These are phyloP conservation scores for Colletotrichum sp. DNA, from an alignment of 2,329 filamentous ascomycete species.

Conservation along the genomic window DNA sequence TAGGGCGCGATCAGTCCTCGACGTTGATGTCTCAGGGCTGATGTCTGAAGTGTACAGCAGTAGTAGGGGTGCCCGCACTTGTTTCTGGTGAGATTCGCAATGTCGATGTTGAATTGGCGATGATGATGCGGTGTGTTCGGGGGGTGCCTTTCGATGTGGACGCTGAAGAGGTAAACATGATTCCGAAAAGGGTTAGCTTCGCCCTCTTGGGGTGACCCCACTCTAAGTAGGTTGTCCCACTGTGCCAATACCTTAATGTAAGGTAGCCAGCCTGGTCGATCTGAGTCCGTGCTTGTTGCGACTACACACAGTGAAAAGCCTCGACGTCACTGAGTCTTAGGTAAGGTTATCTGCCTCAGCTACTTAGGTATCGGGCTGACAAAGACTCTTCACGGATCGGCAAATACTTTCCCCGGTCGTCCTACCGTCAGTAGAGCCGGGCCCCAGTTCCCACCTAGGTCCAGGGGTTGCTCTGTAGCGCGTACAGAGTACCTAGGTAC, in stretches of 20 bases:
- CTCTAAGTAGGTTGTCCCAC: neutral
- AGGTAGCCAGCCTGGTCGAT: neutral
- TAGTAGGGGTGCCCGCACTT: neutral
- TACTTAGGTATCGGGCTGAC: no score
- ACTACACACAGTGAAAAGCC: neutral
- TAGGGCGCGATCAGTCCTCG: neutral
- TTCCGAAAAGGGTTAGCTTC: conserved; percentile 26
- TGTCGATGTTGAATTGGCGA: neutral
- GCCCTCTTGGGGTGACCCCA: neutral
- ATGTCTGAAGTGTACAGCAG: neutral
- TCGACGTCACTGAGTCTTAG: neutral
- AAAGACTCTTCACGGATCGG: neutral
- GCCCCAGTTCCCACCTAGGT: neutral
- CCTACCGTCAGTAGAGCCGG: neutral
- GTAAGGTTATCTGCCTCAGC: neutral
- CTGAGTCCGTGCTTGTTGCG: neutral
- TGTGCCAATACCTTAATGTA: neutral
- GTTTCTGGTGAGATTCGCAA: neutral
- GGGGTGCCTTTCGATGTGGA: neutral
- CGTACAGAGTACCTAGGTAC: neutral
- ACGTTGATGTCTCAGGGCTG: no score
- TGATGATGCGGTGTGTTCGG: conserved; percentile 5
- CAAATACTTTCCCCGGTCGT: neutral
- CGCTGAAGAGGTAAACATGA: conserved; percentile 31
- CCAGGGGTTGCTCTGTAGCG: neutral